These are phyloP conservation scores for Isatis tinctoria DNA, from an alignment of 345 rosid genomes.

Conservation along the genomic window DNA sequence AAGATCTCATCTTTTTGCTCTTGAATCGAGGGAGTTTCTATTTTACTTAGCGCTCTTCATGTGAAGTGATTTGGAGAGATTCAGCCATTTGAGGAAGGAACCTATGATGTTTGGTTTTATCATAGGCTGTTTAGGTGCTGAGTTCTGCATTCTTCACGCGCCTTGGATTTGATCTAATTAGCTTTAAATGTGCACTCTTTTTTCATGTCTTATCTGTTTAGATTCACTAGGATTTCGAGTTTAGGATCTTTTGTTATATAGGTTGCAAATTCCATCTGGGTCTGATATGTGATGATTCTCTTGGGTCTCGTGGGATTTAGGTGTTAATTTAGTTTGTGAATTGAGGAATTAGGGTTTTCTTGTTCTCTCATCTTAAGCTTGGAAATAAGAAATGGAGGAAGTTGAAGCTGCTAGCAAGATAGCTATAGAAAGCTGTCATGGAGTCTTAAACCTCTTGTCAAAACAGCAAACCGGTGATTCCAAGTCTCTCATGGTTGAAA, in stretches of 20 bases:
- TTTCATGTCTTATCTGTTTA: not conserved
- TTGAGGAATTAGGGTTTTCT: not conserved
- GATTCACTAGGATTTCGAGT: constrained; percentile 10
- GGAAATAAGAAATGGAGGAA: constrained; percentile 37
- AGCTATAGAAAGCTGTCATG: constrained; percentile 54
- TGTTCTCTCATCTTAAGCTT: constrained; percentile 10
- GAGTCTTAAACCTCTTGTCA: constrained; percentile 47
- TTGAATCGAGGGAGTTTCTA: not conserved
- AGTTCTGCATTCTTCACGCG: constrained; percentile 15
- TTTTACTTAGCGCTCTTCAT: not conserved
- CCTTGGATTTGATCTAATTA: constrained; percentile 15
- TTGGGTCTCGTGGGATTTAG: not conserved
- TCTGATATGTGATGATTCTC: not conserved
- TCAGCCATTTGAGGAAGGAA: not conserved
- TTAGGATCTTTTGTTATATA: constrained; percentile 11
- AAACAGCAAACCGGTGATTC: constrained; percentile 44
- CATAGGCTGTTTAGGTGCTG: not conserved
- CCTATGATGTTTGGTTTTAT: constrained; percentile 23
- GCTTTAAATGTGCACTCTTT: not conserved
- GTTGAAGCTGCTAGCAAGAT: constrained; percentile 49
- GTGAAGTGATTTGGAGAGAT: constrained; percentile 7
- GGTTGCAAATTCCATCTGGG: not conserved
- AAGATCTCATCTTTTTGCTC: constrained; percentile 15
- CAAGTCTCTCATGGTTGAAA: constrained; percentile 41
- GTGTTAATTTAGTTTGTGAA: constrained; percentile 9